These are phyloP conservation scores for Arthroderma uncinatum DNA, from an alignment of 2,329 filamentous ascomycete species.

Conservation along the genomic window DNA sequence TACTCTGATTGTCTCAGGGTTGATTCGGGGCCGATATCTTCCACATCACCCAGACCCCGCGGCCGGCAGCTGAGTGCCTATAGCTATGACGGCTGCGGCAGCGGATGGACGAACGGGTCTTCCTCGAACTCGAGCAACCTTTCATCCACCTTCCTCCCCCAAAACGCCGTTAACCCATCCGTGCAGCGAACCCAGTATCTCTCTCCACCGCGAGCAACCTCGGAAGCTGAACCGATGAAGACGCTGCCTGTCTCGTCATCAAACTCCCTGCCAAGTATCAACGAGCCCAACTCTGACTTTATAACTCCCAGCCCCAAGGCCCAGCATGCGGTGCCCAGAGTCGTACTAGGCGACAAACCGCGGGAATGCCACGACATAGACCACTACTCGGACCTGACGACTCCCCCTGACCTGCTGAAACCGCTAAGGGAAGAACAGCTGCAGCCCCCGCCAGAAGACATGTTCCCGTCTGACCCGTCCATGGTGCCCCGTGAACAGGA, in stretches of 20 bases:
- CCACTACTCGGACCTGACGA: constrained; percentile 62
- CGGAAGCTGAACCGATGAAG: background rate
- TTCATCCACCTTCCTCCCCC: background rate
- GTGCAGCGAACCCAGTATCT: background rate
- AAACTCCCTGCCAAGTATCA: background rate
- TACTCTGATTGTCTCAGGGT: background rate
- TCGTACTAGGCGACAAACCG: constrained; percentile 65
- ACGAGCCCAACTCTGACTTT: background rate
- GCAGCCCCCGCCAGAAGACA: constrained; percentile 65
- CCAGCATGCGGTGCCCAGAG: constrained; percentile 20
- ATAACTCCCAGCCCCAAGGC: background rate
- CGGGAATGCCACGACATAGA: constrained; percentile 44
- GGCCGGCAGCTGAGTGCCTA: constrained; percentile 9
- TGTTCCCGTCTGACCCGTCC: constrained; percentile 67
- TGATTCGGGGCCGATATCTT: background rate
- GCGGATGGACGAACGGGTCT: constrained; percentile 5
- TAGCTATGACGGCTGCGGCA: constrained; percentile 2
- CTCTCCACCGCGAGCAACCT: background rate
- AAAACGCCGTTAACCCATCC: background rate
- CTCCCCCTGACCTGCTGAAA: constrained; percentile 65
- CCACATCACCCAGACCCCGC: constrained; percentile 52
- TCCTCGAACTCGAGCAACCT: background rate
- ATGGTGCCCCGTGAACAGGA: constrained; percentile 68
- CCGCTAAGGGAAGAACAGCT: constrained; percentile 63
- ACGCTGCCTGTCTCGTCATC: background rate